Evolutionary conservation across 2,329 filamentous ascomycete species (phyloP), one percentile per base, ranked within the genome.

Genomic region (Trichocomaceae sp.): DNA sequence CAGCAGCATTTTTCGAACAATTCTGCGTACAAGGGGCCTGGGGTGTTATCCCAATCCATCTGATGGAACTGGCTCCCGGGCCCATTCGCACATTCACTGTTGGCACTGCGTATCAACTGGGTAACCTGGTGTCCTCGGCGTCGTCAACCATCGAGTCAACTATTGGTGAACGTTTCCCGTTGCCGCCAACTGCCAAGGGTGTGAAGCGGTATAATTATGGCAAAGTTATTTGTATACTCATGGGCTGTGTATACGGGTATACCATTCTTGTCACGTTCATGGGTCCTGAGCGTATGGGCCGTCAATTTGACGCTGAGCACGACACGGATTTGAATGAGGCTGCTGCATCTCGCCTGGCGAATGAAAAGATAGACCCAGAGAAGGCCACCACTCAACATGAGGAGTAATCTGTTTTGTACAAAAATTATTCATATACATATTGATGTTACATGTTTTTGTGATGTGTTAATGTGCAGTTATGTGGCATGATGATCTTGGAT

Each of bases 201-300:
- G 68, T 72, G 31, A 69, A 72, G 47, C 76, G 86, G 2, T 89
- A 86, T 68, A 75, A 88, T 57, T 95, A 95, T 62, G 89, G 88
- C 39, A 85, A 85, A 62, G 89, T 95, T 9, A 92, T 95, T 60
- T 89, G 85, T 66, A 93, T 95, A 65, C 95, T 96, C 72, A 90
- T 96, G 87, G 90, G 79, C 1, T 90, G 86, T 61, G 89, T 95
- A 1, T 95, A 77, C 62, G 80, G 73, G 1, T 85, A 84, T 65
- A 73, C 79, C 5, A 82, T 85, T 57, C 8, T 84, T 2, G 55
- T 74, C 51, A 75, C 72, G 22, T 65, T 75, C 23, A 59, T 76
- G 3, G 78, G 78, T 1, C 78, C 78, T 0, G 78, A 80, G 64
- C 70, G 72, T 47, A 58, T 77, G 29, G 73, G 72, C n/a, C 66